phyloP scores from a whole-genome alignment of 306 rosid species.

The Rubus parviflorus region DNA sequence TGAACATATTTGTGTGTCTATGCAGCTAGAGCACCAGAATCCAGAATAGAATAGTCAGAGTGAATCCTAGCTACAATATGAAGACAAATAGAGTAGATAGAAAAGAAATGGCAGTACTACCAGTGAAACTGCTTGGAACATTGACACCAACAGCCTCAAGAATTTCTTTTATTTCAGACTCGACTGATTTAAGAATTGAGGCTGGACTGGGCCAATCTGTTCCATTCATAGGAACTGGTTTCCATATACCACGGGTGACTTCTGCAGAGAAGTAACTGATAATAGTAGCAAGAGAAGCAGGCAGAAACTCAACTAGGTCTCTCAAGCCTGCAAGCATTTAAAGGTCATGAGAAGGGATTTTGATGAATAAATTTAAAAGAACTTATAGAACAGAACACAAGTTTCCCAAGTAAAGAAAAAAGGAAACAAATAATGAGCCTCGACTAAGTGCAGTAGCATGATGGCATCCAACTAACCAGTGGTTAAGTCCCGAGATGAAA shows the following conservation, averaged over 20 bases:
- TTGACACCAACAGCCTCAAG: slow-evolving; percentile 63
- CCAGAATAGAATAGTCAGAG: not conserved
- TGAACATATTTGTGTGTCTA: not conserved
- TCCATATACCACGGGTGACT: slow-evolving; percentile 84
- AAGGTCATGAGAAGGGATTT: slow-evolving; percentile 17
- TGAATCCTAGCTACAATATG: not conserved
- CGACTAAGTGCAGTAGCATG: slow-evolving; percentile 11
- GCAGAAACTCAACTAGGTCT: slow-evolving; percentile 77
- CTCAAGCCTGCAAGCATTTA: slow-evolving; percentile 65
- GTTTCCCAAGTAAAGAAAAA: slow-evolving; percentile 12
- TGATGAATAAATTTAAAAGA: slow-evolving; percentile 18
- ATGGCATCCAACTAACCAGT: slow-evolving; percentile 54
- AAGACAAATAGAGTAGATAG: not conserved
- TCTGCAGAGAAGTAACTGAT: slow-evolving; percentile 79
- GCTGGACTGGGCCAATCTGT: slow-evolving; percentile 92
- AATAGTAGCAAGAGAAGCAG: slow-evolving; percentile 72
- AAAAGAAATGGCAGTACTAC: slow-evolving; percentile 35
- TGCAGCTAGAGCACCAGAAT: not conserved
- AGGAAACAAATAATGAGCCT: slow-evolving; percentile 12
- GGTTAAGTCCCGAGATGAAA: slow-evolving; percentile 75
- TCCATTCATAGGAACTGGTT: slow-evolving; percentile 81
- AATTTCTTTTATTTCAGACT: slow-evolving; percentile 64
- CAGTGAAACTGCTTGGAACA: slow-evolving; percentile 53
- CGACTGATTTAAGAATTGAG: slow-evolving; percentile 52
- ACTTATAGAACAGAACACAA: not conserved